These are phyloP conservation scores for Lactifluus subvellereus DNA, from an alignment of 768 basidiomycete genomes.

Conservation along the genomic window DNA sequence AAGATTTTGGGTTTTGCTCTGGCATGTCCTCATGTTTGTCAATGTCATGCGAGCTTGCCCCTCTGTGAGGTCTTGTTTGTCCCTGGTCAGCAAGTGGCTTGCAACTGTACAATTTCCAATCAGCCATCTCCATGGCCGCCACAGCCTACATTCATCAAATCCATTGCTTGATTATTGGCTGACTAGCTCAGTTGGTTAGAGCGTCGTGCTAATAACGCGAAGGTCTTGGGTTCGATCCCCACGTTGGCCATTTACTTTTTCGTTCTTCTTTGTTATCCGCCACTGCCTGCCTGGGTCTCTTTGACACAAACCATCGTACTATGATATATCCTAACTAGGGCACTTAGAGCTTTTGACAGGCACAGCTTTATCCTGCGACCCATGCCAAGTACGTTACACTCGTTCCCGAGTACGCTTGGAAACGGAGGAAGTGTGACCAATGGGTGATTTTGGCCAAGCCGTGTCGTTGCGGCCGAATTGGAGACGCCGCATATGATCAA, in stretches of 20 bases:
- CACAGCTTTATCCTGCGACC: background rate
- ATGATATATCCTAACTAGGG: too few relatives aligned
- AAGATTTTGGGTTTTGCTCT: background rate
- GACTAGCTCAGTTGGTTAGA: slow-evolving; percentile 94
- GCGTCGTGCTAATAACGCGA: slow-evolving; percentile 73
- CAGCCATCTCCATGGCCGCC: background rate
- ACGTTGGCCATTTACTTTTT: slow-evolving; percentile 24
- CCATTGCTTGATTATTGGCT: slow-evolving; percentile 37
- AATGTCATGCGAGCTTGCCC: background rate
- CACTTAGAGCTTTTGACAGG: background rate
- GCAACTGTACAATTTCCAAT: background rate
- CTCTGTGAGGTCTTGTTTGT: background rate
- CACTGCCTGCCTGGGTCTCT: too few relatives aligned
- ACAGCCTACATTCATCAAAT: background rate
- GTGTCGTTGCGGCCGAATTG: too few relatives aligned
- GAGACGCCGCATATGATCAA: too few relatives aligned
- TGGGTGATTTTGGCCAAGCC: too few relatives aligned
- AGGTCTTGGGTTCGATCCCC: slow-evolving; percentile 31
- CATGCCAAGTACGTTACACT: background rate
- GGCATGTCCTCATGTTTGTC: background rate
- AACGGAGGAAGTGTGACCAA: too few relatives aligned
- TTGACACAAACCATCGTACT: too few relatives aligned
- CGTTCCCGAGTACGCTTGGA: too few relatives aligned
- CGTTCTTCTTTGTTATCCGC: background rate
- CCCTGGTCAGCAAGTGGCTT: background rate